A percentile compares a stretch with the other conserved stretches of the same genome.
These are phyloP conservation scores for Copromyces sp. DNA, from an alignment of 495 filamentous ascomycete species.

Conservation along the genomic window DNA sequence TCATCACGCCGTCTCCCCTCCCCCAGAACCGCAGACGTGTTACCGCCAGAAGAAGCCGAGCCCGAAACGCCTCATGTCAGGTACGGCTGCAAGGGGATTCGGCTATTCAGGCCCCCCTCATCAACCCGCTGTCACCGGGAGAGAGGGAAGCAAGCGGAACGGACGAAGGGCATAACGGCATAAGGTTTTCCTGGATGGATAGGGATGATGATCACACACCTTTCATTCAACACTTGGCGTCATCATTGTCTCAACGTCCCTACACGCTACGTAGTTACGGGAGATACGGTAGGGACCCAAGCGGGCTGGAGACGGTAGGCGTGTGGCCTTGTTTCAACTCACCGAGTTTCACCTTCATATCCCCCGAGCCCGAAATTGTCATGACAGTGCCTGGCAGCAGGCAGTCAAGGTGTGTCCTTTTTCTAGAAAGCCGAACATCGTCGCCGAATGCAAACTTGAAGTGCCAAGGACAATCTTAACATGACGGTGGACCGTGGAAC, in stretches of 20 bases:
- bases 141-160: not conserved
- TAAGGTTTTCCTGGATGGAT: not conserved
- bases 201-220: not conserved
- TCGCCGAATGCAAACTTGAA: not conserved
- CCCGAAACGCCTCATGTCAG: not conserved
- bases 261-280: not conserved
- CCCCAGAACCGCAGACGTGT: not conserved
- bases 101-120: not conserved
- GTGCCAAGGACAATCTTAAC: not conserved
- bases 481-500: not conserved
- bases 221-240: not conserved
- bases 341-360: not conserved
- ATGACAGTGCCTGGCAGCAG: not conserved
- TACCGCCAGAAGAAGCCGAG: not conserved
- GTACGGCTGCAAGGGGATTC: not conserved
- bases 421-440: not conserved
- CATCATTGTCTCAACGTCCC: not conserved
- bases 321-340: not conserved
- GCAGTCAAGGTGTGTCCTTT: not conserved
- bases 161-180: not conserved
- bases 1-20: not conserved
- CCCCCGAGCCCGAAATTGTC: not conserved
- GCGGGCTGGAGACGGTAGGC: not conserved
- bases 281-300: not conserved
- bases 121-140: not conserved